A percentile compares a stretch with the other conserved stretches of the same genome.
Conservation (phyloP, 345 rosid species). For the Trapa incisa region DNA sequence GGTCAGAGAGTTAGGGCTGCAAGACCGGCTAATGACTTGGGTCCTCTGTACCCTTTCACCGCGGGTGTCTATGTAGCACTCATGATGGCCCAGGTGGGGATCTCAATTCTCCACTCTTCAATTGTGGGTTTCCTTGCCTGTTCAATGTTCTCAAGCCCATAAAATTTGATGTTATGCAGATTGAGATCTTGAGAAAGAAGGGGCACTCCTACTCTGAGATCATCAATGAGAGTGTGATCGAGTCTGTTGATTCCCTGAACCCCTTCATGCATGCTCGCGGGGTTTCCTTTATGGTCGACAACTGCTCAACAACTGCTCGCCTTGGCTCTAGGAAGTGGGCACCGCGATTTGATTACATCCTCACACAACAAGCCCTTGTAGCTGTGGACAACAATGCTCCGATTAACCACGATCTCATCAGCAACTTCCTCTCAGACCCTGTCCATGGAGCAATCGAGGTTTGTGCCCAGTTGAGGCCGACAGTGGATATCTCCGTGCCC, state of each 20-base stretch:
- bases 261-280: constrained; percentile 99
- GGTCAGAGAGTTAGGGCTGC: constrained; percentile 63
- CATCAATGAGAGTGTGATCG: constrained; percentile 85
- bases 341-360: constrained; percentile 69
- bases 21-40: constrained; percentile 67
- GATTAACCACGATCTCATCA: constrained; percentile 59
- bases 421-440: constrained; percentile 78
- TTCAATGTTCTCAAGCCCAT: background rate
- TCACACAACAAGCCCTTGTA: constrained; percentile 76
- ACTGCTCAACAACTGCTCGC: constrained; percentile 32
- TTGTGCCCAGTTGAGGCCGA: constrained; percentile 82
- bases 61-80: constrained; percentile 85
- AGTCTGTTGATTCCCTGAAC: constrained; percentile 81
- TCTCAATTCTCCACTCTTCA: background rate
- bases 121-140: background rate
- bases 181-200: constrained; percentile 82
- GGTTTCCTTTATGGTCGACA: constrained; percentile 91
- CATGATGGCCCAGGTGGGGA: constrained; percentile 94
- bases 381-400: constrained; percentile 49
- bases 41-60: constrained; percentile 72
- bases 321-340: constrained; percentile 95
- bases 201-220: constrained; percentile 96
- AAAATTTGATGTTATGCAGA: constrained; percentile 27
- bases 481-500: constrained; percentile 77
- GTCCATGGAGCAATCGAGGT: constrained; percentile 81